Evolutionary conservation across 352 stramenopile genomes (phyloP).

Genomic region (Phytopythium helicoides): DNA sequence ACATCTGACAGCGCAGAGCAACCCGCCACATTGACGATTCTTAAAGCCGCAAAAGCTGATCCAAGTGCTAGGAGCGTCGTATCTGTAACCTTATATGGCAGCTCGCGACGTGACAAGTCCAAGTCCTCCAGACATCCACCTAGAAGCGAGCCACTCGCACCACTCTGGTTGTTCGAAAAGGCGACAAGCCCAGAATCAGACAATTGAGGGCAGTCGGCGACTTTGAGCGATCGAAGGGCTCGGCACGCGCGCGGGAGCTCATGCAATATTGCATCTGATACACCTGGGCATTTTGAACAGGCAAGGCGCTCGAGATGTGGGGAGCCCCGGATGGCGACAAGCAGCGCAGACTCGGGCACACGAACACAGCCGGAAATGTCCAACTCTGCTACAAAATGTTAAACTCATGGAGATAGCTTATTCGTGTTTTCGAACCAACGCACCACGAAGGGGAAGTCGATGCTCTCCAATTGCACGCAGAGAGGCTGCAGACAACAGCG

Average conservation of each 20-base stretch:
- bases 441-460: constrained; percentile 51
- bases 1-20: constrained; percentile 92
- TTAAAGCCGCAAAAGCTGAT: constrained; percentile 49
- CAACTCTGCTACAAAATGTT: constrained; percentile 57
- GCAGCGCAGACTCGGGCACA: constrained; percentile 26
- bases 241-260: constrained; percentile 61
- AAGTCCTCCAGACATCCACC: constrained; percentile 65
- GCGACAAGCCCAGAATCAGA: constrained; percentile 86
- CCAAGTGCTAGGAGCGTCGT: constrained; percentile 84
- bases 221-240: constrained; percentile 56
- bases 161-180: constrained; percentile 42
- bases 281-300: constrained; percentile 68
- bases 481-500: constrained; percentile 42
- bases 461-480: constrained; percentile 57
- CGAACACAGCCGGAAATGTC: constrained; percentile 68
- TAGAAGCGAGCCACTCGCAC: too few species aligned
- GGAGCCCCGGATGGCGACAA: background rate
- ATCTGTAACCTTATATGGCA: constrained; percentile 92
- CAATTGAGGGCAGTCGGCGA: constrained; percentile 65
- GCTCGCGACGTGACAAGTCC: constrained; percentile 83
- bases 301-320: constrained; percentile 46
- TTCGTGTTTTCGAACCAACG: background rate
- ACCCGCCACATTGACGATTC: constrained; percentile 64
- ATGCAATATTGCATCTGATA: constrained; percentile 83
- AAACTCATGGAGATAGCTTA: too few species aligned